Conservation (phyloP, 1,284 basidiomycete genomes). For the Cryptococcus neoformans region DNA sequence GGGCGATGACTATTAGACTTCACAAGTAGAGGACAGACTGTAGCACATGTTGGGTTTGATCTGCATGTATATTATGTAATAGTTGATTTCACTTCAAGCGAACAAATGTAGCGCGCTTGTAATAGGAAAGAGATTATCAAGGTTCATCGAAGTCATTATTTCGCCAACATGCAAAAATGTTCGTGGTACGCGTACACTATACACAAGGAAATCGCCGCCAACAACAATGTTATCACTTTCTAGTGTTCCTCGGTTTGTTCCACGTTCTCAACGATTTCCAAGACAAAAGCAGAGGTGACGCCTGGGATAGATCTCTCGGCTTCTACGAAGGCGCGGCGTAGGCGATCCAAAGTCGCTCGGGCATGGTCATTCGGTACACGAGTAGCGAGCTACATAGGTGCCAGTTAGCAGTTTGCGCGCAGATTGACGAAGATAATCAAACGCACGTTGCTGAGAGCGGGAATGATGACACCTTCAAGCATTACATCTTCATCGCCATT, state of each 20-base stretch:
- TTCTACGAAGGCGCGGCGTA: slow-evolving; percentile 85
- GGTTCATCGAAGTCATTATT: too few species aligned
- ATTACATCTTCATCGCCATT: slow-evolving; percentile 77
- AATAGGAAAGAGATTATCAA: too few species aligned
- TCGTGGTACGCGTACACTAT: too few species aligned
- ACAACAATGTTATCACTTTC: not conserved
- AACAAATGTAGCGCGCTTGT: too few species aligned
- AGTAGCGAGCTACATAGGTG: slow-evolving; percentile 65
- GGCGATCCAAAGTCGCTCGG: slow-evolving; percentile 70
- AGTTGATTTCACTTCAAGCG: too few species aligned
- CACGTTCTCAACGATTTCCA: slow-evolving; percentile 54
- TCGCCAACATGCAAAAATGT: too few species aligned
- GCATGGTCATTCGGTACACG: slow-evolving; percentile 85
- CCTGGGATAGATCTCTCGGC: slow-evolving; percentile 70
- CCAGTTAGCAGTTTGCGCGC: not conserved
- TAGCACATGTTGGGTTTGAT: not conserved
- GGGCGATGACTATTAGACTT: slow-evolving; percentile 77
- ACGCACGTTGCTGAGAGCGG: slow-evolving; percentile 85
- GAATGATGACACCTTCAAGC: slow-evolving; percentile 90
- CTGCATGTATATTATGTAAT: not conserved
- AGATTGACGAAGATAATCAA: not conserved
- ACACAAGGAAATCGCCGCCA: too few species aligned
- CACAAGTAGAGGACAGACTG: not conserved
- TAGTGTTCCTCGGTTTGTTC: slow-evolving; percentile 48
- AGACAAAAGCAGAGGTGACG: slow-evolving; percentile 51